Evolutionary conservation across 192 early-diverging fungal species (phyloP).

Genomic region (Coemansia sp.): DNA sequence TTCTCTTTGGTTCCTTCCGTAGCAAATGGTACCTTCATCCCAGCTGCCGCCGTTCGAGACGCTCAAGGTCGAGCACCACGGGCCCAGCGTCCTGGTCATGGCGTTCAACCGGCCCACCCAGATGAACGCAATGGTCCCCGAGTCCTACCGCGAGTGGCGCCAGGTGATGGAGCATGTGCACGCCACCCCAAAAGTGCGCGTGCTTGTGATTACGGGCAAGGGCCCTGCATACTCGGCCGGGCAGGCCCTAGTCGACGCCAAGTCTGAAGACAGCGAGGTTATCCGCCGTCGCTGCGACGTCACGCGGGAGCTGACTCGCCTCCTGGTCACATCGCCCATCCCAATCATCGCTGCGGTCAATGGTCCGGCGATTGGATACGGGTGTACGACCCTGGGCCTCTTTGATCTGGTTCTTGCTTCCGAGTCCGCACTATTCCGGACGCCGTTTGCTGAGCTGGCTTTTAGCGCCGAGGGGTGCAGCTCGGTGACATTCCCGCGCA

Average conservation of each 20-base stretch:
- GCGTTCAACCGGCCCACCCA: slow-evolving; percentile 57
- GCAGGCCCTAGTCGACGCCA: slow-evolving; percentile 49
- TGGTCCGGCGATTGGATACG: slow-evolving; percentile 66
- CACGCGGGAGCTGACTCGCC: slow-evolving; percentile 23
- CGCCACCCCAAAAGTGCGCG: slow-evolving; percentile 45
- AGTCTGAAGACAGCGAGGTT: not conserved
- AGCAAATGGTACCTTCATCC: too few relatives aligned
- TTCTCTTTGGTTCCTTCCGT: too few relatives aligned
- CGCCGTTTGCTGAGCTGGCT: slow-evolving; percentile 69
- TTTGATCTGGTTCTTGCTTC: slow-evolving; percentile 65
- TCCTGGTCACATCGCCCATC: slow-evolving; percentile 62
- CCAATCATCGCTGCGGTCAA: slow-evolving; percentile 66
- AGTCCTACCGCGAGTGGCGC: slow-evolving; percentile 57
- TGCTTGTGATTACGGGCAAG: slow-evolving; percentile 57
- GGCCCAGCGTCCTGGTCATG: slow-evolving; percentile 57
- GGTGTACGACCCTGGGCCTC: slow-evolving; percentile 58
- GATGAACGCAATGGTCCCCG: slow-evolving; percentile 55
- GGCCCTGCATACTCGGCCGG: slow-evolving; percentile 64
- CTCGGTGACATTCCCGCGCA: slow-evolving; percentile 59
- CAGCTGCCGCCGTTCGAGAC: slow-evolving; percentile 2
- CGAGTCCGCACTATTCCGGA: slow-evolving; percentile 60
- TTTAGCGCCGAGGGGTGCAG: slow-evolving; percentile 73
- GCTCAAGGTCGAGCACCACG: slow-evolving; percentile 14
- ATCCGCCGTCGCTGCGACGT: slow-evolving; percentile 17
- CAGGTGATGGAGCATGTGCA: slow-evolving; percentile 55